phyloP scores from a whole-genome alignment of 2,329 filamentous ascomycete genomes.

The Nothophaeocryptopus gaeumannii region DNA sequence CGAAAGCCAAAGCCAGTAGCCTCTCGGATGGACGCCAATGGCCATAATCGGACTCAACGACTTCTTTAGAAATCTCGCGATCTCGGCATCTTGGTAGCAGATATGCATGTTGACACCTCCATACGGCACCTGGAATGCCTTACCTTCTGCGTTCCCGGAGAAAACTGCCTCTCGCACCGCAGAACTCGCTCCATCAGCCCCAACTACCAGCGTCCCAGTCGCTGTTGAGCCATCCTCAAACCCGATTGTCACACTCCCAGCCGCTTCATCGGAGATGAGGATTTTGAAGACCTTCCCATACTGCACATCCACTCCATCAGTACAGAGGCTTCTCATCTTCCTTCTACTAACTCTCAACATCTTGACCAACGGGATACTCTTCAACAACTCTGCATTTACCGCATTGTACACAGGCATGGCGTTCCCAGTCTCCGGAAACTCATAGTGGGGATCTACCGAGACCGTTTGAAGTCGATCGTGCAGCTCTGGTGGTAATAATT shows the following conservation, averaged over 20 bases:
- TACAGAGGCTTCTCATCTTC: constrained; percentile 11
- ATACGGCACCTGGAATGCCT: constrained; percentile 7
- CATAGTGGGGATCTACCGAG: constrained; percentile 20
- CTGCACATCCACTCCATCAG: constrained; percentile 10
- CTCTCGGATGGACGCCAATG: constrained; percentile 10
- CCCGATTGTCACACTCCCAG: neutral
- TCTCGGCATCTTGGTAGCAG: constrained; percentile 7
- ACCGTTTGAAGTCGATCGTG: constrained; percentile 14
- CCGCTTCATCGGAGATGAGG: neutral
- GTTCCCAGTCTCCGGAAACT: constrained; percentile 8
- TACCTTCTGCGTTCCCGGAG: neutral
- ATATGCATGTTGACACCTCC: constrained; percentile 12
- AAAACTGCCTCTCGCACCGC: constrained; percentile 12
- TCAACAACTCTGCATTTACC: constrained; percentile 6
- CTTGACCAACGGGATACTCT: constrained; percentile 13
- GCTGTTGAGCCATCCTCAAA: constrained; percentile 12
- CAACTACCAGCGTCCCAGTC: constrained; percentile 12
- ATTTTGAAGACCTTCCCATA: constrained; percentile 5
- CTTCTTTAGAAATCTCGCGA: neutral
- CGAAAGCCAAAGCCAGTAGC: constrained; percentile 13
- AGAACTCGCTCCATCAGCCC: constrained; percentile 20
- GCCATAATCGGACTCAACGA: constrained; percentile 6
- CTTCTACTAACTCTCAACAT: constrained; percentile 13
- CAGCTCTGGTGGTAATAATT: constrained; percentile 18
- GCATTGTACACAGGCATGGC: constrained; percentile 14